These are phyloP conservation scores for Carallia brachiata DNA, from an alignment of 345 rosid species.

Conservation along the genomic window DNA sequence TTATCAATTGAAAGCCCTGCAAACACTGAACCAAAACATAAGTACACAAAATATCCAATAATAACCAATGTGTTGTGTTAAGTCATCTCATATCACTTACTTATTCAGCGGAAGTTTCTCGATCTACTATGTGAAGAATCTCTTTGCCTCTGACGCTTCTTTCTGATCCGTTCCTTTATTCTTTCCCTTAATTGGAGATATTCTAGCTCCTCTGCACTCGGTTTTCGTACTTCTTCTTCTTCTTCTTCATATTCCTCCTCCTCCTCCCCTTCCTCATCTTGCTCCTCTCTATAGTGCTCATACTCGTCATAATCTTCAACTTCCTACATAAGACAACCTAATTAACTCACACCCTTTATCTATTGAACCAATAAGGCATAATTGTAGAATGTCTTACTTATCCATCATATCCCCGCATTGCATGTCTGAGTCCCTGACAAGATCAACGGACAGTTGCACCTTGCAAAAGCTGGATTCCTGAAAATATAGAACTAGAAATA, in stretches of 20 bases:
- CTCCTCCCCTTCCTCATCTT: conserved; percentile 32
- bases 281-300: conserved; percentile 43
- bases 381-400: conserved; percentile 35
- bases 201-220: conserved; percentile 51
- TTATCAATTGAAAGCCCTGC: neutral
- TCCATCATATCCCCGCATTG: conserved; percentile 46
- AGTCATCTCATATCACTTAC: conserved; percentile 36
- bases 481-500: neutral
- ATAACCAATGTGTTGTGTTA: neutral
- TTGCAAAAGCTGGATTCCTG: neutral
- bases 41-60: neutral
- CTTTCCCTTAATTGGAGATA: conserved; percentile 67
- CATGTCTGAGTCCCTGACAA: neutral
- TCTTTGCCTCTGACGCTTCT: conserved; percentile 47
- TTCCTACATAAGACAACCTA: conserved; percentile 21
- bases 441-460: neutral
- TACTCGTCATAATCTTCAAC: conserved; percentile 51
- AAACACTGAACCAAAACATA: neutral
- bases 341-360: neutral
- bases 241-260: conserved; percentile 37
- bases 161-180: conserved; percentile 61
- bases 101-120: conserved; percentile 52
- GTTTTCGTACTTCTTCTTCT: conserved; percentile 49
- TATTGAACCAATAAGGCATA: neutral
- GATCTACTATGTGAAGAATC: conserved; percentile 33